Evolutionary conservation across 805 yeast species (phyloP).

Genomic region (Geotrichum ghanense): DNA sequence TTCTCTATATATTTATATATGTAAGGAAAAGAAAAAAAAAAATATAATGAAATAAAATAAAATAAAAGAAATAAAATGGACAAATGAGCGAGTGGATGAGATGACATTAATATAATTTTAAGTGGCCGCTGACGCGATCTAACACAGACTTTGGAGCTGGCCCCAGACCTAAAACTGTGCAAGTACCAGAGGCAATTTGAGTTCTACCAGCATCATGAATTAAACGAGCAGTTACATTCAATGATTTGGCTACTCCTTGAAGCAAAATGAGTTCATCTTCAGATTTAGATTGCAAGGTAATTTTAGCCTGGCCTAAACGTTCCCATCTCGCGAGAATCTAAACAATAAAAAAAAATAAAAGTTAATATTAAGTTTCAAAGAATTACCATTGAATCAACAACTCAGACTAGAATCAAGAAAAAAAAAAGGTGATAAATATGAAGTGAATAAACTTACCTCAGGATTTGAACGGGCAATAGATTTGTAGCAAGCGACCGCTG

Average conservation of each 20-base stretch:
- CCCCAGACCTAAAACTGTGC: constrained; percentile 93
- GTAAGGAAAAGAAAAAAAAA: too few species aligned
- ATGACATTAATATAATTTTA: constrained; percentile 50
- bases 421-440: too few species aligned
- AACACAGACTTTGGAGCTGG: constrained; percentile 80
- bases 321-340: constrained; percentile 64
- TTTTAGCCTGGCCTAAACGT: constrained; percentile 82
- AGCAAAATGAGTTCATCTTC: constrained; percentile 63
- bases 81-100: too few species aligned
- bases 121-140: constrained; percentile 70
- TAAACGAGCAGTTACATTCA: constrained; percentile 67
- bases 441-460: constrained; percentile 13
- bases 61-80: too few species aligned
- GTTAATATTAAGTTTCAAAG: too few species aligned
- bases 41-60: too few species aligned
- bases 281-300: constrained; percentile 56
- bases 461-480: constrained; percentile 45
- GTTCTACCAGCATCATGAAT: constrained; percentile 97
- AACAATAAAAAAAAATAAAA: neutral
- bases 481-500: constrained; percentile 85
- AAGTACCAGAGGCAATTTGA: constrained; percentile 90
- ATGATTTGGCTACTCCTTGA: constrained; percentile 67
- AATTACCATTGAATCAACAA: too few species aligned
- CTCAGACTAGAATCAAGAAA: too few species aligned
- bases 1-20: too few species aligned